Conservation (phyloP, 257 asterid genomes). For the Fraxinus excelsior region DNA sequence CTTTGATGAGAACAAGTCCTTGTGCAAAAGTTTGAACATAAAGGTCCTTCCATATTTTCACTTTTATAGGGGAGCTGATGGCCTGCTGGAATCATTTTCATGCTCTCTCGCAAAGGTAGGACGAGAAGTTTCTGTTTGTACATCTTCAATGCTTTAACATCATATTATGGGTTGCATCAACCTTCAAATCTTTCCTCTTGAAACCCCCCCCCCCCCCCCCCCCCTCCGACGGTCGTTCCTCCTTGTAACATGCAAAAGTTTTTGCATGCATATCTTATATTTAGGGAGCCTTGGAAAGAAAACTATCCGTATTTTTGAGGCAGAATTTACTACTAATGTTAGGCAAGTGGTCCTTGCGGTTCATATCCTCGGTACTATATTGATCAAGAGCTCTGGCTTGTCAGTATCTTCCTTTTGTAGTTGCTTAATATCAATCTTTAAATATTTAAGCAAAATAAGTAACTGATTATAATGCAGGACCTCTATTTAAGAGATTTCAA, state of each 20-base stretch:
- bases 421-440: neutral
- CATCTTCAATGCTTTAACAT: neutral
- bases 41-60: conserved; percentile 85
- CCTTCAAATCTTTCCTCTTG: neutral
- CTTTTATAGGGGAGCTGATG: conserved; percentile 70
- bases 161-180: neutral
- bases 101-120: conserved; percentile 82
- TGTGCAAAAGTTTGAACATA: conserved; percentile 72
- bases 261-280: neutral
- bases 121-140: neutral
- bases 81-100: conserved; percentile 68
- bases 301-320: neutral
- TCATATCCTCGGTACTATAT: neutral
- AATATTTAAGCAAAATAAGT: neutral
- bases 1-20: conserved; percentile 70
- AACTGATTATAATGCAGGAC: neutral
- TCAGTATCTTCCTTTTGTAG: neutral
- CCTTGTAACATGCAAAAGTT: too few species aligned
- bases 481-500: neutral
- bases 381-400: too few species aligned
- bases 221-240: neutral
- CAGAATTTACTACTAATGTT: neutral
- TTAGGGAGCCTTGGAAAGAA: neutral
- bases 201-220: too few species aligned
- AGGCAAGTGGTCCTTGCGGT: neutral